phyloP scores from a whole-genome alignment of 2,329 filamentous ascomycete genomes.

The Cladosporium phlei region DNA sequence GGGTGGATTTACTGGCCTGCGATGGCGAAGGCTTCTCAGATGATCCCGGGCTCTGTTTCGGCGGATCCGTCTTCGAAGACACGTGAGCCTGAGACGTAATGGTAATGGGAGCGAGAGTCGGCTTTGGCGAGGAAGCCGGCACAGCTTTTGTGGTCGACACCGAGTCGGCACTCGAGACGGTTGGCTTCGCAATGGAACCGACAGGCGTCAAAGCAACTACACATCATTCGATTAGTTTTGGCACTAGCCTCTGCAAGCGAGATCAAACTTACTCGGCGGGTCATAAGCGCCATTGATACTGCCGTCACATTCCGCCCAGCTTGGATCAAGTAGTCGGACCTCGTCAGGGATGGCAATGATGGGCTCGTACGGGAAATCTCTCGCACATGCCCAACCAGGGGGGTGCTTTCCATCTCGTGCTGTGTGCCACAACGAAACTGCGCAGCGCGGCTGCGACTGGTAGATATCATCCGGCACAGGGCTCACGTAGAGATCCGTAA shows the following conservation, averaged over 20 bases:
- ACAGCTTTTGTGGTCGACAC: background rate
- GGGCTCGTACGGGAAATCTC: too few species aligned
- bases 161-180: background rate
- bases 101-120: background rate
- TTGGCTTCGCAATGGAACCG: slow-evolving; percentile 1
- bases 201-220: background rate
- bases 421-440: background rate
- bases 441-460: background rate
- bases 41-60: background rate
- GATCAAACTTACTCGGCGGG: too few species aligned
- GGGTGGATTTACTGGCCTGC: too few species aligned
- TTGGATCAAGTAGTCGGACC: background rate
- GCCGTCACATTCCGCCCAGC: slow-evolving; percentile 1
- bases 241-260: too few species aligned
- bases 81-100: background rate
- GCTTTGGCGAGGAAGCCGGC: slow-evolving; percentile 1
- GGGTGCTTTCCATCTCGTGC: too few species aligned
- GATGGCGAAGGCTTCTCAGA: too few species aligned
- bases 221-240: too few species aligned
- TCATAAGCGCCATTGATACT: slow-evolving; percentile 8
- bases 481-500: slow-evolving; percentile 5
- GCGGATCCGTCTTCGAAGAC: background rate
- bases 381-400: too few species aligned
- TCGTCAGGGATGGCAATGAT: slow-evolving; percentile 1
- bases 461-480: slow-evolving; percentile 4